Percentiles rank a stretch among this genome's conserved stretches.
phyloP scores from a whole-genome alignment of 2,329 filamentous ascomycete genomes.

The Claviceps sp. region DNA sequence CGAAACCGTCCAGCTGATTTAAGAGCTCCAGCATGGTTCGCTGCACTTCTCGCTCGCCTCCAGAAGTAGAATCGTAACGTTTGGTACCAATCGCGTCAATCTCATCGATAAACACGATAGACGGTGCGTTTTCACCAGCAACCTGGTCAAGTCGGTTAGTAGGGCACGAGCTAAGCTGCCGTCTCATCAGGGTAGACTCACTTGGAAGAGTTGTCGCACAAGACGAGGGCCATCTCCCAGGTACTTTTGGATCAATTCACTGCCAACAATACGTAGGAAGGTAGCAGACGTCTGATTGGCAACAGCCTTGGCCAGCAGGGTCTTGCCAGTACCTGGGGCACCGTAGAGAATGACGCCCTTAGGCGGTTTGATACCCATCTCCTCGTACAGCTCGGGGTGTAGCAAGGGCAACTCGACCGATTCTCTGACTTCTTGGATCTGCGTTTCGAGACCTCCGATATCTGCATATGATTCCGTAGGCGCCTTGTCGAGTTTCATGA shows the following conservation, averaged over 20 bases:
- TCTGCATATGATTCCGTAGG: conserved; percentile 97
- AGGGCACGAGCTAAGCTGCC: neutral
- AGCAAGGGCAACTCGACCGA: conserved; percentile 90
- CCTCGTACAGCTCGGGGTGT: conserved; percentile 94
- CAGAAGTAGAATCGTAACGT: conserved; percentile 93
- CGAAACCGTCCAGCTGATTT: conserved; percentile 97
- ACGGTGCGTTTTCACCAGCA: conserved; percentile 87
- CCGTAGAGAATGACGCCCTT: conserved; percentile 99
- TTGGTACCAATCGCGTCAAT: conserved; percentile 99
- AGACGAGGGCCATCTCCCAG: conserved; percentile 89
- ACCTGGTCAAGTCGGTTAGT: conserved; percentile 37
- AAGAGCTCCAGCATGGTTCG: conserved; percentile 96
- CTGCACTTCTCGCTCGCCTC: conserved; percentile 93
- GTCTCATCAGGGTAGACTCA: conserved; percentile 19
- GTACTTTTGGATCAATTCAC: conserved; percentile 97
- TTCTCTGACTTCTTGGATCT: conserved; percentile 96
- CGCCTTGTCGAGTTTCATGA: conserved; percentile 99
- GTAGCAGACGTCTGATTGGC: conserved; percentile 98
- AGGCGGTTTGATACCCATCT: conserved; percentile 99
- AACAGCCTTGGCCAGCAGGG: conserved; percentile 87
- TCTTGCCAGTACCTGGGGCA: conserved; percentile 94
- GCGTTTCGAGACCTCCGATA: conserved; percentile 86
- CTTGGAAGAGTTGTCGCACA: conserved; percentile 89
- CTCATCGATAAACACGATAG: conserved; percentile 98
- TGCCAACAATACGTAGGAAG: conserved; percentile 92